phyloP scores from a whole-genome alignment of 768 basidiomycete genomes.

The Chalciporus chontae region DNA sequence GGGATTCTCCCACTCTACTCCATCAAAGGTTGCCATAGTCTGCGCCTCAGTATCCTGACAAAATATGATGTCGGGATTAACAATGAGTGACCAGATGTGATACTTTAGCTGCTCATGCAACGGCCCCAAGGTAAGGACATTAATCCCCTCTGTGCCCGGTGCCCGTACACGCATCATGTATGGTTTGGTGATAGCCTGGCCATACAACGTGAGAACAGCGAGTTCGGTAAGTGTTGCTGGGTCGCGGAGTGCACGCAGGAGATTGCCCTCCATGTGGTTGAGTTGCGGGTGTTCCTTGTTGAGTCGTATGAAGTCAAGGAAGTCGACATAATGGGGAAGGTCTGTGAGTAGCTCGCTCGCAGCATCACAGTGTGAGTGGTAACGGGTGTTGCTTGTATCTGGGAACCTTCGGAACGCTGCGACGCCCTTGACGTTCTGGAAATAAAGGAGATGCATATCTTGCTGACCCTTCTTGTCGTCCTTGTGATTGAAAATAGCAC shows the following conservation, averaged over 20 bases:
- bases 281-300: slow-evolving; percentile 26
- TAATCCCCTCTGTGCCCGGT: slow-evolving; percentile 7
- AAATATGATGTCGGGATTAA: too few species aligned
- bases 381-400: slow-evolving; percentile 36
- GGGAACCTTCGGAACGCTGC: slow-evolving; percentile 24
- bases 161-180: slow-evolving; percentile 21
- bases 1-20: too few species aligned
- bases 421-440: slow-evolving; percentile 19
- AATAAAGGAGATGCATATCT: slow-evolving; percentile 17
- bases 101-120: slow-evolving; percentile 20
- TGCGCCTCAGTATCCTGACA: too few species aligned
- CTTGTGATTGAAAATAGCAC: slow-evolving; percentile 32
- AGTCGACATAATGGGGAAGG: slow-evolving; percentile 19
- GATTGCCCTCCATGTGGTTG: slow-evolving; percentile 37
- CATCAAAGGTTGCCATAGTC: background rate
- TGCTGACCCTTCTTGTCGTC: slow-evolving; percentile 24
- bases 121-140: slow-evolving; percentile 24
- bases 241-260: slow-evolving; percentile 5
- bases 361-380: slow-evolving; percentile 31
- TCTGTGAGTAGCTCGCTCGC: slow-evolving; percentile 24
- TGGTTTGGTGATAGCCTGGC: slow-evolving; percentile 20
- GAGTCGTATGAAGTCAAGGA: slow-evolving; percentile 27
- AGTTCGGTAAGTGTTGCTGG: slow-evolving; percentile 22
- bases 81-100: background rate
- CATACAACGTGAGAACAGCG: slow-evolving; percentile 19